Evolutionary conservation across 371 early-diverging fungal species (phyloP).

Genomic region (Batrachochytrium dendrobatidis): DNA sequence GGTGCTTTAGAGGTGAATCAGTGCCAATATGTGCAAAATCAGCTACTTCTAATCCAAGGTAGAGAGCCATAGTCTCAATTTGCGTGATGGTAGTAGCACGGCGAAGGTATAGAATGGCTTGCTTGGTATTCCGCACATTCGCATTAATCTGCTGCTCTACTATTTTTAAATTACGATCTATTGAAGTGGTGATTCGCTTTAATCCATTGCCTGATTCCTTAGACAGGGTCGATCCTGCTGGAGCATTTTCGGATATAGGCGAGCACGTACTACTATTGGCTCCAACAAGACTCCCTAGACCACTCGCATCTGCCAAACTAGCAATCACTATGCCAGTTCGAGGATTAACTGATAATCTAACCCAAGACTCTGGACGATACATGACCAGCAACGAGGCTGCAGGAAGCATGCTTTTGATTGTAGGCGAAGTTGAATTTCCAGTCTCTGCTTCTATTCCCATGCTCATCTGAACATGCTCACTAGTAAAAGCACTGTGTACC

Average conservation of each 20-base stretch:
- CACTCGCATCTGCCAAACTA: neutral
- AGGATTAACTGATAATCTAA: neutral
- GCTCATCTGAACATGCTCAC: neutral
- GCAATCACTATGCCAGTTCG: neutral
- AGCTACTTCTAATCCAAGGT: neutral
- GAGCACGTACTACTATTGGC: too few relatives aligned
- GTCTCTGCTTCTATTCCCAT: too few relatives aligned
- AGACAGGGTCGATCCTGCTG: neutral
- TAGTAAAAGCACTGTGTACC: neutral
- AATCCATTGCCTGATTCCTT: neutral
- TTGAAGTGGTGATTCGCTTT: neutral
- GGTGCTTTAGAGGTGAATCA: neutral
- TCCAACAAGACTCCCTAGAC: neutral
- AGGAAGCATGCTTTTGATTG: too few relatives aligned
- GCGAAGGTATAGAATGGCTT: neutral
- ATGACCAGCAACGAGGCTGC: neutral
- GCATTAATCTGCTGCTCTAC: neutral
- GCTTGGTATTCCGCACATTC: neutral
- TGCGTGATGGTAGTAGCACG: constrained; percentile 1
- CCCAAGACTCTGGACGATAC: neutral
- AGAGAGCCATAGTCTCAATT: neutral
- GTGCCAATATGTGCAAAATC: neutral
- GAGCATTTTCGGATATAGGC: neutral
- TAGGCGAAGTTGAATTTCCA: too few relatives aligned
- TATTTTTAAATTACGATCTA: neutral